Evolutionary conservation across 2,329 filamentous ascomycete species (phyloP).

Genomic region (Oidium heveae): DNA sequence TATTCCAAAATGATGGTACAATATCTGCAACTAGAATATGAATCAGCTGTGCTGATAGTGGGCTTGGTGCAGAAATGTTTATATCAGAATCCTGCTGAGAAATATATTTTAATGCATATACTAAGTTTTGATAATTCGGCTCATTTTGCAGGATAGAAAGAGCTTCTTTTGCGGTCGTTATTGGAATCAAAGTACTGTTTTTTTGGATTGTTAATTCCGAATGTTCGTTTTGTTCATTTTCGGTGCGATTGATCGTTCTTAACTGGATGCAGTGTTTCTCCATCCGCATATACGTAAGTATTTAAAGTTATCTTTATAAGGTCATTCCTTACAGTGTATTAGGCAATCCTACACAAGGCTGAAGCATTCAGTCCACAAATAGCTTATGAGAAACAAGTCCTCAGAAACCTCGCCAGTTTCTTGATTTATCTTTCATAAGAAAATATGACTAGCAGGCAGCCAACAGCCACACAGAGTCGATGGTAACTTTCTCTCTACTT

Average conservation of each 20-base stretch:
- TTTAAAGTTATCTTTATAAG: no score
- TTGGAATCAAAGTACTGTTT: not conserved
- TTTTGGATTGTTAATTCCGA: not conserved
- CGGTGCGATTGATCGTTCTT: conserved; percentile 15
- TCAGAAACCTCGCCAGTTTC: no score
- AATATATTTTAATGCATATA: conserved; percentile 27
- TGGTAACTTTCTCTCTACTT: not conserved
- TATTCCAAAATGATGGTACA: conserved; percentile 58
- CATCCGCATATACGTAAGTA: conserved; percentile 16
- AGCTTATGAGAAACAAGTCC: no score
- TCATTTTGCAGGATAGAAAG: conserved; percentile 35
- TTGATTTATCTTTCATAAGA: not conserved
- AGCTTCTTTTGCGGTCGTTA: conserved; percentile 19
- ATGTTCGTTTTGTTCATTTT: not conserved
- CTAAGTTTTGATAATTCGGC: conserved; percentile 32
- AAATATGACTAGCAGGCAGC: not conserved
- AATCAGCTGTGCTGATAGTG: conserved; percentile 48
- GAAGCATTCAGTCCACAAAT: no score
- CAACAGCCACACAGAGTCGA: not conserved
- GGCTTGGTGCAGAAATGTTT: conserved; percentile 34
- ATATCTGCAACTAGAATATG: conserved; percentile 50
- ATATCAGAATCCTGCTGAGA: conserved; percentile 17
- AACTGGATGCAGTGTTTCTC: conserved; percentile 23
- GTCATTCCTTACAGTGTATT: no score
- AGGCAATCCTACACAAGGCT: no score